phyloP scores from a whole-genome alignment of 495 filamentous ascomycete species.

The Penicillium lagena region DNA sequence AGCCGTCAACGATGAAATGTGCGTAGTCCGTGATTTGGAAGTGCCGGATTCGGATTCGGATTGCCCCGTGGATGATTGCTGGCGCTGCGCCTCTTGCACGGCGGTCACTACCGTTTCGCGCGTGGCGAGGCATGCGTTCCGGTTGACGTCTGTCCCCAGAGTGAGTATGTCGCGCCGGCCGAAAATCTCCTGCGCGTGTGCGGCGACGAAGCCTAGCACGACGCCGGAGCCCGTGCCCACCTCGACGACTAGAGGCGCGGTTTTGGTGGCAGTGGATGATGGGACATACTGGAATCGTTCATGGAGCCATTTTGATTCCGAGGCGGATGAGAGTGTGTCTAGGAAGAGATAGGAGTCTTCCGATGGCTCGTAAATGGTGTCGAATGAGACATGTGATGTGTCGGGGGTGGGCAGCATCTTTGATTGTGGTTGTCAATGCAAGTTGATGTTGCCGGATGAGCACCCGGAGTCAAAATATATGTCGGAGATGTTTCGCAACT shows the following conservation, averaged over 20 bases:
- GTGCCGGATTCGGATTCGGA: neutral
- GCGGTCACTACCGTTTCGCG: constrained; percentile 55
- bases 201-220: constrained; percentile 77
- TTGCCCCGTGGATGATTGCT: neutral
- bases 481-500: too few relatives aligned
- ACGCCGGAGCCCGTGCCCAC: constrained; percentile 88
- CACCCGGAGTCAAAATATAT: too few relatives aligned
- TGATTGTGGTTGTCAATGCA: too few relatives aligned
- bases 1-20: constrained; percentile 55
- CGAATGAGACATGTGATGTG: constrained; percentile 81
- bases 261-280: constrained; percentile 3
- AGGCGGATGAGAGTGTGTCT: constrained; percentile 73
- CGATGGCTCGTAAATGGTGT: constrained; percentile 84
- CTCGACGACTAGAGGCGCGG: constrained; percentile 70
- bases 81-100: constrained; percentile 21
- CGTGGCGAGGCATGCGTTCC: constrained; percentile 68
- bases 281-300: constrained; percentile 37
- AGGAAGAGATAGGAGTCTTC: constrained; percentile 95
- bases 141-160: constrained; percentile 75
- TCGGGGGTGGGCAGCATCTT: constrained; percentile 86
- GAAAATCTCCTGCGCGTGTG: constrained; percentile 67
- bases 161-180: constrained; percentile 63
- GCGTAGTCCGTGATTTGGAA: constrained; percentile 18
- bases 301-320: constrained; percentile 67
- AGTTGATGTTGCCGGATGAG: too few relatives aligned